Evolutionary conservation across 1,284 basidiomycete species (phyloP).

Genomic region (Athelia psychrophila): DNA sequence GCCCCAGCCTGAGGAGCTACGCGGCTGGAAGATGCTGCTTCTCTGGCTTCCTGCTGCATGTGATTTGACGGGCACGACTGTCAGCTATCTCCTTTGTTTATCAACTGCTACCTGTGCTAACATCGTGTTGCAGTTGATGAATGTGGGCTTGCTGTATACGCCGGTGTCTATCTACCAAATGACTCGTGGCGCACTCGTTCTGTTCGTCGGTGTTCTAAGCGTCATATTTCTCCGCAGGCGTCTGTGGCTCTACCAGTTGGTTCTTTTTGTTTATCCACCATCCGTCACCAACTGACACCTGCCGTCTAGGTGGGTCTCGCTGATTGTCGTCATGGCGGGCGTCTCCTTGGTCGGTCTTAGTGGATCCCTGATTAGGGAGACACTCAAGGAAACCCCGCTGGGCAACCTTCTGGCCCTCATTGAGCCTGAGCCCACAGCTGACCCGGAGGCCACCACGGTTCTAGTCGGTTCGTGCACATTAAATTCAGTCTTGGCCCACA

Average conservation of each 20-base stretch:
- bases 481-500: constrained; percentile 4
- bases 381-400: constrained; percentile 44
- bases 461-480: constrained; percentile 53
- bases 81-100: constrained; percentile 36
- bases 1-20: constrained; percentile 42
- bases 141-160: constrained; percentile 90
- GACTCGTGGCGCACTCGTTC: constrained; percentile 94
- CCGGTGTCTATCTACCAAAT: constrained; percentile 99
- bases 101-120: no score
- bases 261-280: constrained; percentile 6
- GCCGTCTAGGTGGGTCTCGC: constrained; percentile 77
- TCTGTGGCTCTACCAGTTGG: constrained; percentile 78
- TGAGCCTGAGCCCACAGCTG: constrained; percentile 41
- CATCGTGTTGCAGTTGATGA: constrained; percentile 94
- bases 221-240: constrained; percentile 88
- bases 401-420: constrained; percentile 6
- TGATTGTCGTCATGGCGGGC: constrained; percentile 88
- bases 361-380: constrained; percentile 83
- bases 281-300: constrained; percentile 11
- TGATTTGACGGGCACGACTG: constrained; percentile 87
- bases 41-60: constrained; percentile 87
- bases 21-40: constrained; percentile 70
- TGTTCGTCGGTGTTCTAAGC: constrained; percentile 93
- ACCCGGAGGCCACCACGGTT: constrained; percentile 60
- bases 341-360: constrained; percentile 91